Conservation (phyloP, 2,329 filamentous ascomycete genomes). For the Penicillium corylophilum region DNA sequence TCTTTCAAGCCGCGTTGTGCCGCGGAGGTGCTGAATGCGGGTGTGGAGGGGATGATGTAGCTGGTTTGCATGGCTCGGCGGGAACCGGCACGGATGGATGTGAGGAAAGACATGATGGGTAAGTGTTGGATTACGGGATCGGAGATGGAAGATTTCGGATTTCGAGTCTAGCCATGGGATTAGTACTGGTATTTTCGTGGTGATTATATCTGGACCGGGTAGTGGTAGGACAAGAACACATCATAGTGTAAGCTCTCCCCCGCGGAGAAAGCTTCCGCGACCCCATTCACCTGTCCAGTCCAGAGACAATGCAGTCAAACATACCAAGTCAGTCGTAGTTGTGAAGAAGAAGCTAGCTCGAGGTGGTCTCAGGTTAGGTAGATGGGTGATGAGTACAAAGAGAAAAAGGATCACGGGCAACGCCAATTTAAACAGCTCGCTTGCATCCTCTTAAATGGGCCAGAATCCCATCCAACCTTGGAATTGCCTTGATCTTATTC, state of each 20-base stretch:
- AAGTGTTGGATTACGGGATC: no score
- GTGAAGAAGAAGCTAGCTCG: not conserved
- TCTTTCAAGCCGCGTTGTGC: constrained; percentile 33
- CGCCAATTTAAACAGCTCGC: not conserved
- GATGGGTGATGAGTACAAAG: not conserved
- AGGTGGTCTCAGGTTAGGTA: not conserved
- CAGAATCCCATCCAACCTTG: not conserved
- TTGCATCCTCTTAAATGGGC: not conserved
- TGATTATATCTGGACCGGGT: not conserved
- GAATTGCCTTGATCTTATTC: not conserved
- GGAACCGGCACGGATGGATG: constrained; percentile 25
- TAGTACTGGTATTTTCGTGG: not conserved
- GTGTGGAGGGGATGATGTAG: constrained; percentile 10
- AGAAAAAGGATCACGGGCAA: not conserved
- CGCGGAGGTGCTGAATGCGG: constrained; percentile 33
- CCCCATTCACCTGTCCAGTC: not conserved
- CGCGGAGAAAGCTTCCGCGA: not conserved
- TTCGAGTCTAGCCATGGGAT: not conserved
- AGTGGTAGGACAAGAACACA: not conserved
- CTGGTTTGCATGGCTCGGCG: constrained; percentile 23
- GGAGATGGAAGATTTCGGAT: not conserved
- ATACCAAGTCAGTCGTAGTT: not conserved
- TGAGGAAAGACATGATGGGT: constrained; percentile 40
- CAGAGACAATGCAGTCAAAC: not conserved
- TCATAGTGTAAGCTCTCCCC: not conserved